These are phyloP conservation scores for Syzygium oleosum DNA, from an alignment of 345 rosid species.

Conservation along the genomic window DNA sequence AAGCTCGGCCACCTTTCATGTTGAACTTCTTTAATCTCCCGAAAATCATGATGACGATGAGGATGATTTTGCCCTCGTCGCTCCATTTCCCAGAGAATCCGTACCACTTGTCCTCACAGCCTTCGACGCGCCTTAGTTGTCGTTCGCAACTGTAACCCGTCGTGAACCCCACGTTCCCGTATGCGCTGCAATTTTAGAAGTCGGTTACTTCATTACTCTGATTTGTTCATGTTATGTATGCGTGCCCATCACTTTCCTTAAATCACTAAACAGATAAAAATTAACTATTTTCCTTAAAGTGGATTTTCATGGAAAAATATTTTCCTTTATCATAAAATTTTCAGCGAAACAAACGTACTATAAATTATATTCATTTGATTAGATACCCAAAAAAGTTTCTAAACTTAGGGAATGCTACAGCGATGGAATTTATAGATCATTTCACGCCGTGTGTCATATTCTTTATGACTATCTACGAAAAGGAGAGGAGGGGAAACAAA, in stretches of 20 bases:
- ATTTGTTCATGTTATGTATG: neutral
- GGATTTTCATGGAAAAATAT: neutral
- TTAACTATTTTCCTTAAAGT: neutral
- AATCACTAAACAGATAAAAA: neutral
- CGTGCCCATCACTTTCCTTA: neutral
- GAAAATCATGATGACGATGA: conserved; percentile 25
- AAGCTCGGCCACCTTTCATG: conserved; percentile 26
- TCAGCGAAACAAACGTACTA: neutral
- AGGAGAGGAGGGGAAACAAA: neutral
- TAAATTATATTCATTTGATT: neutral
- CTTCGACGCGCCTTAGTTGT: neutral
- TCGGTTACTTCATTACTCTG: neutral
- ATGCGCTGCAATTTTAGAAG: conserved; percentile 14
- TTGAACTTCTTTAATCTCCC: conserved; percentile 38
- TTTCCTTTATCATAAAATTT: neutral
- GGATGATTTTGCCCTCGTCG: conserved; percentile 22
- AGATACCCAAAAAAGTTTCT: neutral
- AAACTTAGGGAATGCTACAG: neutral
- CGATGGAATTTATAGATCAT: neutral
- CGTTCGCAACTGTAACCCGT: conserved; percentile 27
- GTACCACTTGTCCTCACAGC: conserved; percentile 19
- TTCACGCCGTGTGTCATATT: neutral
- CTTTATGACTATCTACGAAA: neutral
- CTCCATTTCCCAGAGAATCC: conserved; percentile 39
- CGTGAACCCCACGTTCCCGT: conserved; percentile 36